Conservation (phyloP, 1,139 yeast species). For the Spencermartinsiella ligniputridi region DNA sequence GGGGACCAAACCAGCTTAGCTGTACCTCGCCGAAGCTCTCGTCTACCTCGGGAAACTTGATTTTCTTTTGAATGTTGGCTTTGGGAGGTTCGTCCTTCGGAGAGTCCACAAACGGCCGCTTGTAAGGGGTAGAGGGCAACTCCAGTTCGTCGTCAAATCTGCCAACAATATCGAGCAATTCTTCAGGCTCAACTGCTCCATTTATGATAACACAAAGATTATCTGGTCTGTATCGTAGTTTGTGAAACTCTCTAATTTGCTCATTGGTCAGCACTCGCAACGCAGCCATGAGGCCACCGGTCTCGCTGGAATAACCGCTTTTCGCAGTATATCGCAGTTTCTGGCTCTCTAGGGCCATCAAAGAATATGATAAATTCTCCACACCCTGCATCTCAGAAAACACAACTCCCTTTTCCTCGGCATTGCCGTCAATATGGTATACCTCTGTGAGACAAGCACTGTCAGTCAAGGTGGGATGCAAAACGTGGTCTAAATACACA, state of each 20-base stretch:
- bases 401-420: slow-evolving; percentile 93
- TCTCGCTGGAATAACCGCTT: slow-evolving; percentile 86
- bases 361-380: slow-evolving; percentile 73
- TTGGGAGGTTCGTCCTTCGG: slow-evolving; percentile 40
- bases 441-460: slow-evolving; percentile 93
- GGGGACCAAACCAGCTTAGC: slow-evolving; percentile 83
- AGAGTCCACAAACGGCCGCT: slow-evolving; percentile 81
- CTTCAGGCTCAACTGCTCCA: slow-evolving; percentile 77
- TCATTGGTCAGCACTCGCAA: slow-evolving; percentile 69
- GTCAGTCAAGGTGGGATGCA: slow-evolving; percentile 82
- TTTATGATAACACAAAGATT: slow-evolving; percentile 78
- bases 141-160: slow-evolving; percentile 60
- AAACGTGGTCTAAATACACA: slow-evolving; percentile 80
- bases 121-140: slow-evolving; percentile 34
- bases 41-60: slow-evolving; percentile 85
- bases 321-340: slow-evolving; percentile 52
- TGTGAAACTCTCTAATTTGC: slow-evolving; percentile 72
- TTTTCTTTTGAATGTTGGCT: slow-evolving; percentile 40
- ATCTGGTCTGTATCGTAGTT: slow-evolving; percentile 68
- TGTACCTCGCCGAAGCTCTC: slow-evolving; percentile 76
- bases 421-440: slow-evolving; percentile 86
- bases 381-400: slow-evolving; percentile 97
- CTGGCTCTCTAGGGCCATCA: slow-evolving; percentile 60
- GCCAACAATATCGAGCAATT: slow-evolving; percentile 56
- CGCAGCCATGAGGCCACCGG: slow-evolving; percentile 85